A percentile compares a stretch with the other conserved stretches of the same genome.
These are phyloP conservation scores for Mortierella sp. DNA, from an alignment of 371 early-diverging fungal genomes.

Conservation along the genomic window DNA sequence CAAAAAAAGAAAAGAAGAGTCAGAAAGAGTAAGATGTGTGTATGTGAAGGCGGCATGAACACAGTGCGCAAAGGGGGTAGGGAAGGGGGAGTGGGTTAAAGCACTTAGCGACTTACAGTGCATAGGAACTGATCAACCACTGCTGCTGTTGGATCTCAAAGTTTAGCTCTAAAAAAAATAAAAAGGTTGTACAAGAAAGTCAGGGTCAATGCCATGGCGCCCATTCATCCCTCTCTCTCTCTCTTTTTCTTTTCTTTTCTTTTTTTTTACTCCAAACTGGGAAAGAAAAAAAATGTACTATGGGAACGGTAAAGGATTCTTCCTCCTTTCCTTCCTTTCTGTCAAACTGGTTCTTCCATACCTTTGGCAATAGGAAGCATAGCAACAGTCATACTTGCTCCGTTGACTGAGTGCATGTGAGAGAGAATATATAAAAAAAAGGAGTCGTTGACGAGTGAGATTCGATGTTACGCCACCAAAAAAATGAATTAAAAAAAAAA, in stretches of 20 bases:
- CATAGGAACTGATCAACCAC: constrained; percentile 52
- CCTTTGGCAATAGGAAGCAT: constrained; percentile 46
- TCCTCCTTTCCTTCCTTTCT: too few species aligned
- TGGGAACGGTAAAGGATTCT: background rate
- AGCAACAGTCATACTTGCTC: constrained; percentile 50
- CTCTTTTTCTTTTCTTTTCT: too few species aligned
- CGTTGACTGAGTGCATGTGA: constrained; percentile 25
- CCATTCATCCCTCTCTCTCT: too few species aligned
- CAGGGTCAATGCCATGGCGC: background rate
- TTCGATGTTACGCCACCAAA: background rate
- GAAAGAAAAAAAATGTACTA: background rate
- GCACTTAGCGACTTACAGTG: constrained; percentile 30
- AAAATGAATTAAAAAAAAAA: background rate
- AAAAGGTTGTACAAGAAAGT: background rate
- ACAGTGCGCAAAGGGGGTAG: background rate
- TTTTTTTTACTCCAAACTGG: too few species aligned
- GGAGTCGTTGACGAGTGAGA: background rate
- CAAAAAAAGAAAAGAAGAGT: background rate
- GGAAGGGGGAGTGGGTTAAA: background rate
- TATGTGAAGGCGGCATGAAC: too few species aligned
- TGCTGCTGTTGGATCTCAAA: constrained; percentile 48
- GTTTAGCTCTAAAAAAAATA: constrained; percentile 30
- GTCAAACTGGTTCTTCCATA: background rate
- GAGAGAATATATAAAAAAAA: background rate
- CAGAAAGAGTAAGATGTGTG: background rate